Evolutionary conservation across 2,329 filamentous ascomycete species (phyloP).

Genomic region (Verticillium albo-atrum): DNA sequence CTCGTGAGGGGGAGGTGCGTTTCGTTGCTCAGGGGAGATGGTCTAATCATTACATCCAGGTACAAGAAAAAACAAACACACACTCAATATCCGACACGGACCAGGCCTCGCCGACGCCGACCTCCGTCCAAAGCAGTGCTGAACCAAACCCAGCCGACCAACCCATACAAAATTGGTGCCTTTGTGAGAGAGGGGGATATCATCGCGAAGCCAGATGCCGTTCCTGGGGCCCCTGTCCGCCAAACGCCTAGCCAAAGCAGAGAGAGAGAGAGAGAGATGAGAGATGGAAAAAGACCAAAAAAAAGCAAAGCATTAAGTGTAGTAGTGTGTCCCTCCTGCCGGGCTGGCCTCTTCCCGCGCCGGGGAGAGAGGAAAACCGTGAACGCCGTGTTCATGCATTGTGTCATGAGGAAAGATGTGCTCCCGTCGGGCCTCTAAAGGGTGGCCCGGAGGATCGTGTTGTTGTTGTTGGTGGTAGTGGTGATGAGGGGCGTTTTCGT

Average conservation of each 20-base stretch:
- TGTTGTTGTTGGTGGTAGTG: too few species aligned
- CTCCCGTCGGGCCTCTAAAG: background rate
- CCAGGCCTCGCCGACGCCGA: background rate
- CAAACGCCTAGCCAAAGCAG: background rate
- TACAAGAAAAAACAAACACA: too few species aligned
- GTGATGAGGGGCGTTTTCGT: background rate
- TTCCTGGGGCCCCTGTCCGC: constrained; percentile 5
- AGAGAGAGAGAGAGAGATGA: constrained; percentile 6
- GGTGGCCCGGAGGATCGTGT: background rate
- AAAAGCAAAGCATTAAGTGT: constrained; percentile 1
- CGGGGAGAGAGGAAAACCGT: background rate
- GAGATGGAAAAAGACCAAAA: background rate
- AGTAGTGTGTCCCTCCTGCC: background rate
- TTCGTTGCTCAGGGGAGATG: background rate
- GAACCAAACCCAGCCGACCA: background rate
- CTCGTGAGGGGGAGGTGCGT: background rate
- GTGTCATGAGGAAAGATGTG: background rate
- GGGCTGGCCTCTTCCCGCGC: background rate
- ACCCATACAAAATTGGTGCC: background rate
- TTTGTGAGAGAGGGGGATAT: background rate
- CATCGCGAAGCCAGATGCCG: background rate
- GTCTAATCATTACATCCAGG: background rate
- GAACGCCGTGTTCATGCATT: background rate
- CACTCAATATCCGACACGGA: background rate
- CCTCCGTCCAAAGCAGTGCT: background rate